Evolutionary conservation across 2,329 filamentous ascomycete genomes (phyloP), one percentile per base, ranked within the genome.

Genomic region (Lachnellula hyalina): DNA sequence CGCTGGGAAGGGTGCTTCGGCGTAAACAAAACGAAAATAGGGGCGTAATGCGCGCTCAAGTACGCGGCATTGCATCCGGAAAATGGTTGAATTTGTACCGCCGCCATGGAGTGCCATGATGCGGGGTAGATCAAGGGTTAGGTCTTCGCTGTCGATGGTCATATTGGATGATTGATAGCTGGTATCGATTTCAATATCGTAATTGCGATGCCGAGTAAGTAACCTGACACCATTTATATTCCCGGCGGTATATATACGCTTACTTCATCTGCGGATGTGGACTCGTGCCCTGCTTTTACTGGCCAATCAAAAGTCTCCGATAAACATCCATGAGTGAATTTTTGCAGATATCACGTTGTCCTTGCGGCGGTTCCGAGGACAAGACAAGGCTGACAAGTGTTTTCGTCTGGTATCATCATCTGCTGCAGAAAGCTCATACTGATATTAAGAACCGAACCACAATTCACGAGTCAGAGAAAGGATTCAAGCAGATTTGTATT

Each of bases 1-100:
- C 60, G 82, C 85, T 54, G 77, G 74, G 68, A 85, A 88, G 1
- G 87, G 87, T 0, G 77, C 88, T 62, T 91, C 82, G 60, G 81
- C 83, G 72, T 87, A 93, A 65, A 87, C 83, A 60, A 91, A 78
- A 41, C 88, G 83, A 69, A 90, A 90, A 46, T 77, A 71, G 6
- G 77, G 69, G 5, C 53, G 34, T 1, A 63, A 58, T 1, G 53
- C 53, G 12, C 57, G 57, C 40, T 59, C 57, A 6, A 65, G 53
- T 32, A 59, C 57, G 45, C 61, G 55, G 19, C 55, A 59, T 56
- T 65, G 63, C n/a, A 61, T 50, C 17, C 63, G 57, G 51, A 65
- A 65, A 52, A 65, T 61, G 4, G 47, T 59, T n/a, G 53, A 35
- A 50, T 55, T 60, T 12, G 61, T 59, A 4, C 61, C 61, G 21